Conservation (phyloP, 768 basidiomycete genomes). For the Daedaleopsis sinensis region DNA sequence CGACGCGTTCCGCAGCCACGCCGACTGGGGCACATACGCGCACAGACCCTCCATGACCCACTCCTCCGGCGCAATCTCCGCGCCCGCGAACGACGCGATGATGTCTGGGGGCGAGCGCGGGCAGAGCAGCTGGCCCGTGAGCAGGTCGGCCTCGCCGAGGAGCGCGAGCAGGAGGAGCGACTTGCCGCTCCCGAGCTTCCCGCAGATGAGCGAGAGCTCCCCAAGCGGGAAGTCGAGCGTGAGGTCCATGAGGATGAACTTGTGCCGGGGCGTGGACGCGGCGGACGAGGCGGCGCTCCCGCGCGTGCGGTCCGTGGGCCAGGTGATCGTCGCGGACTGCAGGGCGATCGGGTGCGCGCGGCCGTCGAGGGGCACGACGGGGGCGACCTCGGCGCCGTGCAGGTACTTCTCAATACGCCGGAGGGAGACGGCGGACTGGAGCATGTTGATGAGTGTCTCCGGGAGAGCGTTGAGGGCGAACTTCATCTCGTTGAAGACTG, state of each 20-base stretch:
- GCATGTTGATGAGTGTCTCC: conserved; percentile 87
- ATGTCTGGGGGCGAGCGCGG: conserved; percentile 85
- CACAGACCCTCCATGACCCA: conserved; percentile 83
- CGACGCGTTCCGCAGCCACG: conserved; percentile 78
- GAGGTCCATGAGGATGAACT: conserved; percentile 82
- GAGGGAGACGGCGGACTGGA: conserved; percentile 85
- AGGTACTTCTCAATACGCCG: conserved; percentile 93
- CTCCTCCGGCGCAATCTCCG: conserved; percentile 48
- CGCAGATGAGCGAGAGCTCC: conserved; percentile 82
- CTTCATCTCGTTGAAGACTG: conserved; percentile 87
- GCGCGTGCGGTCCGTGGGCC: conserved; percentile 76
- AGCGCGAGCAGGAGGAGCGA: conserved; percentile 82
- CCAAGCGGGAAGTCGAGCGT: conserved; percentile 77
- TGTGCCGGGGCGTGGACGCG: conserved; percentile 72
- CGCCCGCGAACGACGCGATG: conserved; percentile 59
- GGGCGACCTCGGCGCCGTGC: conserved; percentile 66
- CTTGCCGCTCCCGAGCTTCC: conserved; percentile 89
- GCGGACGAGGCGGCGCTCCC: conserved; percentile 52
- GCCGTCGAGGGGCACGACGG: conserved; percentile 57
- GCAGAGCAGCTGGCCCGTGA: conserved; percentile 79
- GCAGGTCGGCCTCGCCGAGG: conserved; percentile 85
- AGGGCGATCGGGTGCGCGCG: conserved; percentile 69
- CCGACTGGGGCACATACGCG: conserved; percentile 83
- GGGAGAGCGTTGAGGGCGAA: conserved; percentile 88
- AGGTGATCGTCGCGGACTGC: conserved; percentile 86